A percentile compares a stretch with the other conserved stretches of the same genome.
Evolutionary conservation across 2,329 filamentous ascomycete genomes (phyloP).

Genomic region (Phaeomoniella chlamydospora): DNA sequence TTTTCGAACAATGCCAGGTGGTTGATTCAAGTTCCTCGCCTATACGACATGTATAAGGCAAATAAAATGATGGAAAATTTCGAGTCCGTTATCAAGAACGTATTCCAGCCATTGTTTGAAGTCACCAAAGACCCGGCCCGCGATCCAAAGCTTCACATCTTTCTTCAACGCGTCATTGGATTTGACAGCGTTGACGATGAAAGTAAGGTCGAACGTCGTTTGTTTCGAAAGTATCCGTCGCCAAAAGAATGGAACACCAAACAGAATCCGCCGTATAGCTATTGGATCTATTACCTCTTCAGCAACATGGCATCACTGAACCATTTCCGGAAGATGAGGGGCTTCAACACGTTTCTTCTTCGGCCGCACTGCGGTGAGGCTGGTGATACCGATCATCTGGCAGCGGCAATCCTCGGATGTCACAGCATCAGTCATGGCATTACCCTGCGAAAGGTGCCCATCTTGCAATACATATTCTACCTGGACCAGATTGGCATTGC

Average conservation of each 20-base stretch:
- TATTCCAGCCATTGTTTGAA: conserved; percentile 89
- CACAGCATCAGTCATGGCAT: conserved; percentile 96
- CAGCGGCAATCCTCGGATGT: conserved; percentile 78
- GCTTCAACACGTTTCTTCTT: conserved; percentile 90
- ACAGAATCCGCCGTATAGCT: conserved; percentile 95
- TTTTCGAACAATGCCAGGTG: conserved; percentile 96
- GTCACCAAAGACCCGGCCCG: conserved; percentile 75
- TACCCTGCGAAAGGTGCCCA: conserved; percentile 78
- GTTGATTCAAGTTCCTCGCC: conserved; percentile 86
- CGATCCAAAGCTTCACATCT: conserved; percentile 87
- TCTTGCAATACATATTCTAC: conserved; percentile 95
- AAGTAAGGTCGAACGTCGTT: conserved; percentile 83
- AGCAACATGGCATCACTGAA: conserved; percentile 90
- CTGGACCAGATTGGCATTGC: conserved; percentile 96
- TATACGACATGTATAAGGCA: conserved; percentile 93
- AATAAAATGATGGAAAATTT: conserved; percentile 76
- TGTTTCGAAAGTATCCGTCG: conserved; percentile 92
- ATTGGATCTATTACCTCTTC: conserved; percentile 97
- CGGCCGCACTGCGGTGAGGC: conserved; percentile 94
- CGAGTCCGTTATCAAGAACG: conserved; percentile 77
- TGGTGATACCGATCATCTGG: conserved; percentile 90
- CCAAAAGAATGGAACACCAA: conserved; percentile 79
- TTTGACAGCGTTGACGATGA: conserved; percentile 98
- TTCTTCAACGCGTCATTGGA: conserved; percentile 86
- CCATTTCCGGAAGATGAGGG: conserved; percentile 73